Percentiles rank a stretch among this genome's conserved stretches.
Evolutionary conservation across 2,329 filamentous ascomycete species (phyloP).

Genomic region (Aspergillus chevalieri): DNA sequence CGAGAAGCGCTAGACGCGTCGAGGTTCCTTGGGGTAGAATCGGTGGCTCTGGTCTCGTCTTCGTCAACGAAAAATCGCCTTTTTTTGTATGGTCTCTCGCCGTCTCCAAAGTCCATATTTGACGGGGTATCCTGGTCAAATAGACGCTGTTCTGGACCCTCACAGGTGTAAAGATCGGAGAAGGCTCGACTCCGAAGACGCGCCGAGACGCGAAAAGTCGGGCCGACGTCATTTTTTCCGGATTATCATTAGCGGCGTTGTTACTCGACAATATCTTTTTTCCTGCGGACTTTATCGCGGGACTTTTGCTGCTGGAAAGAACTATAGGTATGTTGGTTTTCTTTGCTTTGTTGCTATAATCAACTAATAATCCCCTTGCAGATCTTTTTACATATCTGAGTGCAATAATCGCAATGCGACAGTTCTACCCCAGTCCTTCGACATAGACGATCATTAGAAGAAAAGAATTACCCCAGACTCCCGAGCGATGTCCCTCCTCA

Average conservation of each 20-base stretch:
- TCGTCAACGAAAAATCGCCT: constrained; percentile 58
- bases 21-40: constrained; percentile 2
- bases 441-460: background rate
- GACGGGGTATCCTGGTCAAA: background rate
- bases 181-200: constrained; percentile 18
- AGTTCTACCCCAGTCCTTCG: background rate
- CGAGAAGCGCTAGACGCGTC: constrained; percentile 15
- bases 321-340: background rate
- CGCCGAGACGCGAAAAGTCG: constrained; percentile 26
- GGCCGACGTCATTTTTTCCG: constrained; percentile 23
- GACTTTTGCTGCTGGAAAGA: background rate
- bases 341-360: background rate
- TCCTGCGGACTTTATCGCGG: background rate
- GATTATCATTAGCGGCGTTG: background rate
- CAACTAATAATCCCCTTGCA: background rate
- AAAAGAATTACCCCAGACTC: background rate
- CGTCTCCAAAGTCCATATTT: constrained; percentile 33
- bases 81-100: constrained; percentile 55
- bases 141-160: too few species aligned
- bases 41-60: constrained; percentile 11
- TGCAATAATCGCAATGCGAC: background rate
- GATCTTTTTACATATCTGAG: background rate
- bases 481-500: constrained; percentile 16
- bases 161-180: too few species aligned
- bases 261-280: background rate